Conservation (phyloP, 768 basidiomycete species). For the Lentinula lateritia region DNA sequence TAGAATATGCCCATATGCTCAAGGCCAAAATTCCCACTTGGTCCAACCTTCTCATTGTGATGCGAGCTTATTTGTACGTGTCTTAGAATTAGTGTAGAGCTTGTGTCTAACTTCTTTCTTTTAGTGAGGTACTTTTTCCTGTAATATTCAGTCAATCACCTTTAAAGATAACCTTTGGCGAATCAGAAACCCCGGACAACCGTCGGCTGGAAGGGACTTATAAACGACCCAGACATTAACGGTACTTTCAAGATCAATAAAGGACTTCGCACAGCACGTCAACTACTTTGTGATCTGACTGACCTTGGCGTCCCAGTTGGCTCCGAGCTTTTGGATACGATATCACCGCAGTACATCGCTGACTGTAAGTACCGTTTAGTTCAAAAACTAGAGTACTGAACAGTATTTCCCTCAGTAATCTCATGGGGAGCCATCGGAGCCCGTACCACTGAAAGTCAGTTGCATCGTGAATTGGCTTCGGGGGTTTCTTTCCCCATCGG, state of each 20-base stretch:
- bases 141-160: neutral
- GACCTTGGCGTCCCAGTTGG: conserved; percentile 89
- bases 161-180: neutral
- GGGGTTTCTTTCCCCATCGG: conserved; percentile 97
- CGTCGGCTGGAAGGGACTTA: conserved; percentile 91
- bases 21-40: conserved; percentile 60
- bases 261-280: conserved; percentile 81
- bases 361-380: conserved; percentile 46
- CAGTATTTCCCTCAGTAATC: conserved; percentile 40
- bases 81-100: conserved; percentile 4
- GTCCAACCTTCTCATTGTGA: conserved; percentile 83
- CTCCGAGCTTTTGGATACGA: conserved; percentile 86
- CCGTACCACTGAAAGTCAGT: conserved; percentile 93
- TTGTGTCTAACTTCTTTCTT: conserved; percentile 9
- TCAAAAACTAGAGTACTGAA: conserved; percentile 6
- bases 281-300: conserved; percentile 89
- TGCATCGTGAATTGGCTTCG: conserved; percentile 93
- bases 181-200: conserved; percentile 91
- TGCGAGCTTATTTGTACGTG: conserved; percentile 97
- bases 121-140: conserved; percentile 26
- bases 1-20: conserved; percentile 74
- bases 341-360: conserved; percentile 77
- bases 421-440: conserved; percentile 98
- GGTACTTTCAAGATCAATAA: conserved; percentile 97
- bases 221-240: conserved; percentile 94